Conservation (phyloP, 2,329 filamentous ascomycete species). For the Fusarium marasasianum region DNA sequence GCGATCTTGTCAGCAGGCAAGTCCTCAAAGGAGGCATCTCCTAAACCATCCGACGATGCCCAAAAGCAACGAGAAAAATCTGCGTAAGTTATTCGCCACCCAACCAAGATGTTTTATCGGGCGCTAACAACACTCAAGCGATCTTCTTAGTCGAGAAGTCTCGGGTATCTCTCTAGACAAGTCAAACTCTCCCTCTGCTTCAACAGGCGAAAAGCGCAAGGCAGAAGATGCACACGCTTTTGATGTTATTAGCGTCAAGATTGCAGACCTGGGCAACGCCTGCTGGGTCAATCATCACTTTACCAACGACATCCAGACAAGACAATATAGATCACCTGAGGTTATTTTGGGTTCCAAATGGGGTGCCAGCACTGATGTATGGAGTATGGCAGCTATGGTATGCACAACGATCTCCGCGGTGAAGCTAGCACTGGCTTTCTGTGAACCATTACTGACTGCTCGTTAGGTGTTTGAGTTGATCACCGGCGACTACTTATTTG, state of each 20-base stretch:
- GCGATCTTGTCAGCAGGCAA: conserved; percentile 40
- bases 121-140: conserved; percentile 59
- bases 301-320: conserved; percentile 98
- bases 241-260: conserved; percentile 96
- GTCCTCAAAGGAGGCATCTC: conserved; percentile 56
- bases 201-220: conserved; percentile 69
- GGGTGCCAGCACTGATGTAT: conserved; percentile 99
- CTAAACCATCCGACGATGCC: conserved; percentile 66
- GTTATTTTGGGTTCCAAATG: conserved; percentile 97
- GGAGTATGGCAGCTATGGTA: conserved; percentile 99
- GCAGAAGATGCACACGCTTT: conserved; percentile 65
- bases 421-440: not conserved
- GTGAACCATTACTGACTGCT: conserved; percentile 12
- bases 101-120: too few species aligned
- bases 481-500: conserved; percentile 97
- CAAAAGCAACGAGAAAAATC: conserved; percentile 92
- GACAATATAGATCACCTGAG: conserved; percentile 96
- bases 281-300: conserved; percentile 99
- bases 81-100: conserved; percentile 69
- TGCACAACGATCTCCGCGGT: conserved; percentile 38
- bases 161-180: conserved; percentile 95
- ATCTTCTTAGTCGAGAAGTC: conserved; percentile 90
- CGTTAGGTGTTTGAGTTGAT: conserved; percentile 92
- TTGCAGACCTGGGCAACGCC: conserved; percentile 96
- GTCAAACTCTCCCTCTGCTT: conserved; percentile 60